Conservation (phyloP, 306 rosid genomes). For the Rosa chinensis region DNA sequence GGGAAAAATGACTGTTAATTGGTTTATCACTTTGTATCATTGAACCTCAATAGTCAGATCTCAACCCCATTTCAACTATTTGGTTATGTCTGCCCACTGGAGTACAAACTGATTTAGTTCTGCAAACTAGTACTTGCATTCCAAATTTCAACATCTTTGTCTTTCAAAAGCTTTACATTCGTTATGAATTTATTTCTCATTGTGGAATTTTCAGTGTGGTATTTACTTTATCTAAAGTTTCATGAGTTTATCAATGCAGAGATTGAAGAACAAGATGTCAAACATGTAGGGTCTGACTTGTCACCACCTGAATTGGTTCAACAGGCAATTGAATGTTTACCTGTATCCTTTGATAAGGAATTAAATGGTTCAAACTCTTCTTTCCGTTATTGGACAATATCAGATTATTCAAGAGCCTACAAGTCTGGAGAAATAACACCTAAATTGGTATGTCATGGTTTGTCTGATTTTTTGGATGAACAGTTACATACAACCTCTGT, state of each 20-base stretch:
- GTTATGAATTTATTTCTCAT: background rate
- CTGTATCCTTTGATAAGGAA: slow-evolving; percentile 27
- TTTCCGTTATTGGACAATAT: slow-evolving; percentile 69
- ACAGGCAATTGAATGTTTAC: slow-evolving; percentile 60
- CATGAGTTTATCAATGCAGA: slow-evolving; percentile 39
- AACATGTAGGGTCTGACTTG: slow-evolving; percentile 42
- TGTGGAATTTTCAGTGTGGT: background rate
- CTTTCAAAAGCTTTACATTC: background rate
- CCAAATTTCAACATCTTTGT: background rate
- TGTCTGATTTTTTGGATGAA: background rate
- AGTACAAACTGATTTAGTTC: background rate
- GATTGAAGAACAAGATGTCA: slow-evolving; percentile 51
- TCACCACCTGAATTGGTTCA: slow-evolving; percentile 64
- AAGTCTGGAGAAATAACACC: slow-evolving; percentile 64
- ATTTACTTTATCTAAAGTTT: background rate
- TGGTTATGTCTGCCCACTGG: background rate
- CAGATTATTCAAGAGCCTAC: slow-evolving; percentile 76
- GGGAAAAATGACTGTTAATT: background rate
- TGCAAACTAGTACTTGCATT: background rate
- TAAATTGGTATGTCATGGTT: slow-evolving; percentile 43
- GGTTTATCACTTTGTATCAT: background rate
- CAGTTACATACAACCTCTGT: background rate
- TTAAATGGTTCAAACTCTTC: slow-evolving; percentile 24
- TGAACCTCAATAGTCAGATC: background rate
- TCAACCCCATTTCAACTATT: background rate